Conservation (phyloP, 129 eudicot species). For the Tagetes erecta region DNA sequence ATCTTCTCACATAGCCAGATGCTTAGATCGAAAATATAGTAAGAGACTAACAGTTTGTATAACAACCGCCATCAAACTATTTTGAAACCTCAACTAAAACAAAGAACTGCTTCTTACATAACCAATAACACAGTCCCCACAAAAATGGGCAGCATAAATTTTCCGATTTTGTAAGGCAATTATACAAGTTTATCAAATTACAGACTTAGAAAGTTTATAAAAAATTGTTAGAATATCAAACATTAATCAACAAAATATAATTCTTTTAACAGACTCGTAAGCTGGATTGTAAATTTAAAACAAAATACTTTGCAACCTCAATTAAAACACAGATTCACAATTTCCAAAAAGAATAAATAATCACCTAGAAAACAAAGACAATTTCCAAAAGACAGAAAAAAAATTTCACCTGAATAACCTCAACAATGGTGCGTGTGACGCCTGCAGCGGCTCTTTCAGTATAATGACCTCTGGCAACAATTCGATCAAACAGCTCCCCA, state of each 20-base stretch:
- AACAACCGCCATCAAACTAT: background rate
- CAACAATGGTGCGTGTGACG: conserved; percentile 72
- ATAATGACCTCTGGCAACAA: conserved; percentile 90
- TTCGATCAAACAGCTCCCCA: conserved; percentile 88
- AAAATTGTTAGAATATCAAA: background rate
- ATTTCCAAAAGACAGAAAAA: background rate
- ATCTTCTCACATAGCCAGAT: background rate
- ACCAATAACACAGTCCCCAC: background rate
- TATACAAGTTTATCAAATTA: background rate
- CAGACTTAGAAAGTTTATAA: background rate
- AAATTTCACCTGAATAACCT: conserved; percentile 76
- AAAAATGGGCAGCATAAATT: background rate
- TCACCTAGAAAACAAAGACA: background rate
- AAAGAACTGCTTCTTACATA: background rate
- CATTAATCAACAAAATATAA: background rate
- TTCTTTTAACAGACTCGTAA: background rate
- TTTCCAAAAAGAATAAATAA: background rate
- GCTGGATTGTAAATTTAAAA: conserved; percentile 11
- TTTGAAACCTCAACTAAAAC: conserved; percentile 8
- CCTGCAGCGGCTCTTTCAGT: conserved; percentile 95
- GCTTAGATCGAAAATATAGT: background rate
- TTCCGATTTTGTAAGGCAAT: background rate
- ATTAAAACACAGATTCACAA: background rate
- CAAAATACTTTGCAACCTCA: background rate
- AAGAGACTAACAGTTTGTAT: background rate